Conservation (phyloP, 345 rosid genomes). For the Boechera divaricarpa region DNA sequence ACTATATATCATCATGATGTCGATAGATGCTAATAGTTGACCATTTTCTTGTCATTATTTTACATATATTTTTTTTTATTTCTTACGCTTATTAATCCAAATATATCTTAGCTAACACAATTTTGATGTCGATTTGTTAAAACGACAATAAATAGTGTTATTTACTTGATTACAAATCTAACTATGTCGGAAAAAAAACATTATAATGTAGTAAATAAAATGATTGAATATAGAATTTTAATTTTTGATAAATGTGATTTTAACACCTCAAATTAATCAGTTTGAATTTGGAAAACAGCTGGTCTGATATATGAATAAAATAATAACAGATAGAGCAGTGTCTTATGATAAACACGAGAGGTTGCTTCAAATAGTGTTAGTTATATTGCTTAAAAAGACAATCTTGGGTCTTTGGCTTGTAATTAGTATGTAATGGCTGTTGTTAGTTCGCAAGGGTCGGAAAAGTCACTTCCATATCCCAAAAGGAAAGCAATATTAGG, state of each 20-base stretch:
- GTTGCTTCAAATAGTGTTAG: conserved; percentile 12
- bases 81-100: not conserved
- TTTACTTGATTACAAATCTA: not conserved
- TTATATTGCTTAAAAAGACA: too few species aligned
- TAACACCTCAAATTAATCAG: not conserved
- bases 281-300: not conserved
- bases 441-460: conserved; percentile 37
- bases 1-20: not conserved
- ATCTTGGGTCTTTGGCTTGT: conserved; percentile 6
- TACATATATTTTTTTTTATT: not conserved
- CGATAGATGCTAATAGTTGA: conserved; percentile 23
- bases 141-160: not conserved
- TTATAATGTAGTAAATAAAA: not conserved
- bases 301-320: not conserved
- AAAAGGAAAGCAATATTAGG: not conserved
- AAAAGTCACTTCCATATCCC: conserved; percentile 6
- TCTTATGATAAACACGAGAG: conserved; percentile 38
- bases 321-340: conserved; percentile 3
- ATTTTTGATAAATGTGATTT: not conserved
- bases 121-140: not conserved
- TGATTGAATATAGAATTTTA: not conserved
- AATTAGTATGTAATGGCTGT: conserved; percentile 19
- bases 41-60: conserved; percentile 4
- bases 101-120: not conserved
- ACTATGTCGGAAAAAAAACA: not conserved